phyloP scores from a whole-genome alignment of 768 basidiomycete species.

The Hericium erinaceus region DNA sequence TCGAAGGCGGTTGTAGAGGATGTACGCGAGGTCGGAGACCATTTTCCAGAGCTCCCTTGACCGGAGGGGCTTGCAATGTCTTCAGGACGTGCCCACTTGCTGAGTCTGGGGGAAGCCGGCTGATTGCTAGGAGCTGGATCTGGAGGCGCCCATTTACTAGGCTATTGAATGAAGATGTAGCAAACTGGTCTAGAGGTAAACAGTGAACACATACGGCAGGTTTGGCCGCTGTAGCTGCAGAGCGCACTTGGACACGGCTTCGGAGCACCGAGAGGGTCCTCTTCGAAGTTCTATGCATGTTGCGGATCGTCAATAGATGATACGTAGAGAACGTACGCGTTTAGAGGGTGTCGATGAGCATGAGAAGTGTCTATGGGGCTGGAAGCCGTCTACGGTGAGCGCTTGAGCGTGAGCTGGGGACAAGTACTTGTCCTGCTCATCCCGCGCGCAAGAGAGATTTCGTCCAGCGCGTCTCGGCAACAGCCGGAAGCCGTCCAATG shows the following conservation, averaged over 20 bases:
- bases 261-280: slow-evolving; percentile 2
- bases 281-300: slow-evolving; percentile 10
- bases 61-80: not conserved
- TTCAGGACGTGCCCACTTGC: slow-evolving; percentile 10
- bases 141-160: slow-evolving; percentile 1
- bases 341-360: too few species aligned
- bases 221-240: slow-evolving; percentile 6
- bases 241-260: not conserved
- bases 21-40: not conserved
- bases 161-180: slow-evolving; percentile 1
- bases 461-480: not conserved
- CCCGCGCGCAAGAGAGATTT: not conserved
- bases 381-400: not conserved
- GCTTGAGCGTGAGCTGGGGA: not conserved
- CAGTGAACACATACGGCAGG: slow-evolving; percentile 6
- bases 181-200: too few species aligned
- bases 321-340: too few species aligned
- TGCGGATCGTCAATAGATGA: too few species aligned
- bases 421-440: not conserved
- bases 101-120: not conserved
- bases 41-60: not conserved
- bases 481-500: not conserved
- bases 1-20: not conserved
- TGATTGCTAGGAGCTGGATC: not conserved
- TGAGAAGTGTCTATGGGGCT: too few species aligned